A percentile compares a stretch with the other conserved stretches of the same genome.
Evolutionary conservation across 1,139 yeast species (phyloP).

Genomic region (Blastobotrys serpentis): DNA sequence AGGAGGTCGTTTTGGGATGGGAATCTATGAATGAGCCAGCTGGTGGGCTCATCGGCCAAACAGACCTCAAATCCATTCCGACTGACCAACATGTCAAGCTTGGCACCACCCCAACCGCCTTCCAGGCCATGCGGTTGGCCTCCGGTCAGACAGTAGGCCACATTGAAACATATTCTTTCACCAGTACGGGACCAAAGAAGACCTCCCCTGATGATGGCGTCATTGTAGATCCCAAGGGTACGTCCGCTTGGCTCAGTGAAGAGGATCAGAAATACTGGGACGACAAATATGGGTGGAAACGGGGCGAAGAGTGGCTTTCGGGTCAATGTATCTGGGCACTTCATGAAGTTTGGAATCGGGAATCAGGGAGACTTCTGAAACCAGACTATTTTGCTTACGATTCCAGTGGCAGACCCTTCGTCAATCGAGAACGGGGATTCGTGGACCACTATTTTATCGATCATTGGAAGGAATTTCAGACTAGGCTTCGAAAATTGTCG

Average conservation of each 20-base stretch:
- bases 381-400: conserved; percentile 52
- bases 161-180: conserved; percentile 63
- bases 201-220: conserved; percentile 42
- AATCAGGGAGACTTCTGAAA: conserved; percentile 41
- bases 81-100: conserved; percentile 32
- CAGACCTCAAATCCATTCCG: conserved; percentile 32
- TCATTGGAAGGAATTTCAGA: conserved; percentile 51
- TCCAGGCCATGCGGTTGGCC: conserved; percentile 49
- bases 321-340: conserved; percentile 80
- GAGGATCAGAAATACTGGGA: conserved; percentile 48
- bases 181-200: conserved; percentile 71
- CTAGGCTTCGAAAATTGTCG: conserved; percentile 44
- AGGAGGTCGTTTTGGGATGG: conserved; percentile 62
- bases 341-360: conserved; percentile 70
- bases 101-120: conserved; percentile 35
- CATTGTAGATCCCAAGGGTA: conserved; percentile 62
- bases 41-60: conserved; percentile 35
- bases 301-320: conserved; percentile 61
- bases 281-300: conserved; percentile 62
- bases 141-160: conserved; percentile 61
- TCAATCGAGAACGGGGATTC: conserved; percentile 53
- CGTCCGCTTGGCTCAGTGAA: conserved; percentile 62
- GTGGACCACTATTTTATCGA: conserved; percentile 61
- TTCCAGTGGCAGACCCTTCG: conserved; percentile 43
- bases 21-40: conserved; percentile 91